Evolutionary conservation across 179 eudicot species (phyloP).

Genomic region (Beta macrorhiza): DNA sequence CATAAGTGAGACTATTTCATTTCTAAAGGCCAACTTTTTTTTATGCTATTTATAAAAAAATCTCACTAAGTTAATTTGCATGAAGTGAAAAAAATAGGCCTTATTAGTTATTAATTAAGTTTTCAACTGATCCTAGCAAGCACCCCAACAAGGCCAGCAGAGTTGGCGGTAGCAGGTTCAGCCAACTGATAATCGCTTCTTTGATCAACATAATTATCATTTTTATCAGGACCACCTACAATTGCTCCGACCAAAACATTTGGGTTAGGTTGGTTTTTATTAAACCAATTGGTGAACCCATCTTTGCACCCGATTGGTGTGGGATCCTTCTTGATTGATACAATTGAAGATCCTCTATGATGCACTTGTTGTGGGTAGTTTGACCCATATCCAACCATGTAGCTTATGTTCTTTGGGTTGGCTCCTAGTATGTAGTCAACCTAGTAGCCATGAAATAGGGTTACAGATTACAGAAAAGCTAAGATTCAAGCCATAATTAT

Average conservation of each 20-base stretch:
- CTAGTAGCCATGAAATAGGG: constrained; percentile 24
- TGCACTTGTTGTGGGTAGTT: constrained; percentile 57
- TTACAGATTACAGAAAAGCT: background rate
- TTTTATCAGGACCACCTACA: constrained; percentile 70
- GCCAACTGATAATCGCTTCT: constrained; percentile 46
- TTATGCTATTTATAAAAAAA: no score
- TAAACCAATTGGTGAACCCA: constrained; percentile 50
- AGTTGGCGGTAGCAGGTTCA: constrained; percentile 57
- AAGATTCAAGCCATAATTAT: background rate
- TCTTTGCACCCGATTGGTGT: constrained; percentile 46
- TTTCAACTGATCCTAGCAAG: constrained; percentile 46
- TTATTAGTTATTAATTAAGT: background rate
- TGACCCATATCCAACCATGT: constrained; percentile 62
- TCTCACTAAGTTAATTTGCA: background rate
- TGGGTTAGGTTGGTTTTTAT: constrained; percentile 43
- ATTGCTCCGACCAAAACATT: constrained; percentile 57
- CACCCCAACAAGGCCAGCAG: constrained; percentile 58
- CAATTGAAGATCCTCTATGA: constrained; percentile 73
- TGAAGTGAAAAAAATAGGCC: background rate
- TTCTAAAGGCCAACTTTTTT: background rate
- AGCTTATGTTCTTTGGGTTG: constrained; percentile 57
- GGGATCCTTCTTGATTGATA: constrained; percentile 26
- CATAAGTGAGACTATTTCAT: background rate
- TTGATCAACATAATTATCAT: constrained; percentile 51
- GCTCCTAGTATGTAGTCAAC: constrained; percentile 64